Evolutionary conservation across 2,329 filamentous ascomycete genomes (phyloP).

Genomic region (Sordariomycetes sp.): DNA sequence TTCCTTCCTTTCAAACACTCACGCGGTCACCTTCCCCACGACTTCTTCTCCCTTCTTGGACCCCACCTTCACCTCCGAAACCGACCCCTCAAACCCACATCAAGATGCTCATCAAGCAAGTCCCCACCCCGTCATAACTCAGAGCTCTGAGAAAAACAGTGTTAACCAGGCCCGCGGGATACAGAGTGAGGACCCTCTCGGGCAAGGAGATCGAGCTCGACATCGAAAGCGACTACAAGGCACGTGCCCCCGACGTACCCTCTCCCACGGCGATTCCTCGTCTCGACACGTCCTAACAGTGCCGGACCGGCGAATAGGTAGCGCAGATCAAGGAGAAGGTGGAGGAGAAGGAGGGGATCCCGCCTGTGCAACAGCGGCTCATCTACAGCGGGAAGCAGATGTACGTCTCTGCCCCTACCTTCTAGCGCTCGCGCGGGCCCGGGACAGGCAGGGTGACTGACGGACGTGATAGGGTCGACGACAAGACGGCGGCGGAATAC

Average conservation of each 20-base stretch:
- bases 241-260: constrained; percentile 21
- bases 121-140: not conserved
- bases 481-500: constrained; percentile 87
- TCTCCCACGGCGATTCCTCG: not conserved
- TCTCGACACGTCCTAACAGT: not conserved
- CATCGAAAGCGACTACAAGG: constrained; percentile 89
- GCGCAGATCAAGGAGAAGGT: constrained; percentile 97
- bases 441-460: not conserved
- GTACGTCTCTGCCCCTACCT: constrained; percentile 32
- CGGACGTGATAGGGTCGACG: constrained; percentile 58
- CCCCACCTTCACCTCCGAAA: not conserved
- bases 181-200: constrained; percentile 89
- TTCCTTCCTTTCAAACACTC: not conserved
- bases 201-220: constrained; percentile 99
- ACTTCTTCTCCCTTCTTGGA: not conserved
- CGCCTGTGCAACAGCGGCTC: constrained; percentile 87
- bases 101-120: constrained; percentile 37
- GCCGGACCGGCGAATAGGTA: constrained; percentile 41
- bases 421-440: not conserved
- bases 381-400: constrained; percentile 98
- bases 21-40: not conserved
- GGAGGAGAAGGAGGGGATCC: constrained; percentile 97
- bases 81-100: not conserved
- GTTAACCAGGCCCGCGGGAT: not conserved
- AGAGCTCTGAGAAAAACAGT: not conserved